Evolutionary conservation across 2,329 filamentous ascomycete genomes (phyloP).

Genomic region (Cryphonectria naterciae): DNA sequence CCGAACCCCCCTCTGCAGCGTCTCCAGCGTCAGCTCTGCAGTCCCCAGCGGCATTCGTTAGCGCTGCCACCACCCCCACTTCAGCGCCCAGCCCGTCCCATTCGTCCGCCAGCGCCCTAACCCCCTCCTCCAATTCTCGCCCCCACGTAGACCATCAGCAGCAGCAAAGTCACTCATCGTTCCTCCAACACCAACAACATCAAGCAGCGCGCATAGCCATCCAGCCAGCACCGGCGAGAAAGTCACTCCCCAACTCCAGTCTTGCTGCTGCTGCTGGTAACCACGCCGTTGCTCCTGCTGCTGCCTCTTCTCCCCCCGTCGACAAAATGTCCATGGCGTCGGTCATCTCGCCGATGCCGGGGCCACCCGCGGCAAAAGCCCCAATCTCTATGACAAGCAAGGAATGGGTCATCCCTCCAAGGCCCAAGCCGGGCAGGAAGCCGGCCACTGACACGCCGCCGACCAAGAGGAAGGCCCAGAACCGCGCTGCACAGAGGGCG

Average conservation of each 20-base stretch:
- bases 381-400: slow-evolving; percentile 71
- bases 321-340: slow-evolving; percentile 55
- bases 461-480: slow-evolving; percentile 93
- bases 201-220: slow-evolving; percentile 19
- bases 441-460: slow-evolving; percentile 90
- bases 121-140: slow-evolving; percentile 13
- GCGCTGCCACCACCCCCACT: slow-evolving; percentile 27
- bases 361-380: slow-evolving; percentile 45
- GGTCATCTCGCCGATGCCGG: slow-evolving; percentile 47
- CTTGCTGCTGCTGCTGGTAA: slow-evolving; percentile 9
- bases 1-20: slow-evolving; percentile 11
- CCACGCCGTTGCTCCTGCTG: slow-evolving; percentile 17
- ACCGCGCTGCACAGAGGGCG: slow-evolving; percentile 85
- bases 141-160: slow-evolving; percentile 14
- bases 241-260: slow-evolving; percentile 23
- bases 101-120: slow-evolving; percentile 10
- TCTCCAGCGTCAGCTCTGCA: slow-evolving; percentile 8
- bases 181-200: slow-evolving; percentile 7
- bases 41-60: slow-evolving; percentile 16
- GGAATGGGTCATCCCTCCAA: slow-evolving; percentile 84
- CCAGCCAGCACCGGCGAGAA: slow-evolving; percentile 26
- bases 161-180: slow-evolving; percentile 12
- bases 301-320: slow-evolving; percentile 31
- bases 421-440: slow-evolving; percentile 90
- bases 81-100: slow-evolving; percentile 22